A percentile compares a stretch with the other conserved stretches of the same genome.
Conservation (phyloP, 1,284 basidiomycete species). For the Rhizopogon hawkerae region DNA sequence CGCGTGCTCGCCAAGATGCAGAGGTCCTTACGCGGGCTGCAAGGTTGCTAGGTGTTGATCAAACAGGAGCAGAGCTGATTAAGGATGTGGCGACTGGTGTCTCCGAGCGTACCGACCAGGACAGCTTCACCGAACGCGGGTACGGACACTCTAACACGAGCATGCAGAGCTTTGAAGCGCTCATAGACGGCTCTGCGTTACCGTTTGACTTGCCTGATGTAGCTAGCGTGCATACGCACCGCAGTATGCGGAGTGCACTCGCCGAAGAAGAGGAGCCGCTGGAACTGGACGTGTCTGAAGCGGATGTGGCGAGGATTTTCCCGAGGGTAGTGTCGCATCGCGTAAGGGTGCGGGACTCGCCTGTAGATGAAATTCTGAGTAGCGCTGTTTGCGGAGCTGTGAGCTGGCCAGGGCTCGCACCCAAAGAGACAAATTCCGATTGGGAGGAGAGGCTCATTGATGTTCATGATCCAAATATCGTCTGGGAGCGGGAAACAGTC, state of each 20-base stretch:
- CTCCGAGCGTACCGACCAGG: slow-evolving; percentile 15
- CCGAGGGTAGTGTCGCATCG: slow-evolving; percentile 66
- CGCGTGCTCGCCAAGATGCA: slow-evolving; percentile 49
- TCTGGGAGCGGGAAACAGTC: slow-evolving; percentile 37
- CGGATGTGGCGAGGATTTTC: slow-evolving; percentile 60
- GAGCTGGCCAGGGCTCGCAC: slow-evolving; percentile 18
- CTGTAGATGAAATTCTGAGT: slow-evolving; percentile 57
- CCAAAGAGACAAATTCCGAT: slow-evolving; percentile 13
- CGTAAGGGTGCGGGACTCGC: slow-evolving; percentile 54
- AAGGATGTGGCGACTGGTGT: slow-evolving; percentile 19
- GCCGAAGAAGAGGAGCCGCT: slow-evolving; percentile 12
- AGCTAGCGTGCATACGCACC: slow-evolving; percentile 5
- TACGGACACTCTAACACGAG: slow-evolving; percentile 15
- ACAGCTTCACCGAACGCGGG: slow-evolving; percentile 15
- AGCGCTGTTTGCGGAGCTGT: slow-evolving; percentile 49
- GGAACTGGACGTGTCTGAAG: slow-evolving; percentile 57
- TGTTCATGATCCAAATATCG: slow-evolving; percentile 1
- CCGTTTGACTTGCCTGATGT: slow-evolving; percentile 11
- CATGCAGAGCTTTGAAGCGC: slow-evolving; percentile 14
- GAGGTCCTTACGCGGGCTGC: slow-evolving; percentile 54
- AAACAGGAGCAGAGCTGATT: slow-evolving; percentile 43
- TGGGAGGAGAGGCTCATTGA: not conserved
- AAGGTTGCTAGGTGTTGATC: slow-evolving; percentile 52
- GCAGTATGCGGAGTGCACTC: slow-evolving; percentile 2
- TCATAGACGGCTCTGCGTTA: slow-evolving; percentile 12